Evolutionary conservation across 176 grass and related monocot species (phyloP), one percentile per base, ranked within the genome.

Genomic region (Raddia distichophylla): DNA sequence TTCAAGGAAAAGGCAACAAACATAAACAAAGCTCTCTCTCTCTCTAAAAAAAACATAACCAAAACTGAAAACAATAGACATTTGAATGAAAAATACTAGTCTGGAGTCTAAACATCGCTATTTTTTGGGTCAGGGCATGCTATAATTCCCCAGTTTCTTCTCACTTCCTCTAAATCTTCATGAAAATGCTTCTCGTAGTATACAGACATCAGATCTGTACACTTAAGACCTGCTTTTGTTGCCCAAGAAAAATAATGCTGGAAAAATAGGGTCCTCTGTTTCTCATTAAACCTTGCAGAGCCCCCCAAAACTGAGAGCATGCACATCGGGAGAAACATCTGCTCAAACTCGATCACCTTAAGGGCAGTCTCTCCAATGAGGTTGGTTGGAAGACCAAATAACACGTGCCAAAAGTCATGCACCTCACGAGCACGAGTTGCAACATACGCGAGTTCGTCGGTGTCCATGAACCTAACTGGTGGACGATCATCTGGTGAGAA

Each of bases 311-410:
- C 93, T 32, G 93, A 95, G 76, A 99, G 61, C 61, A 88, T 71
- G 83, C 96, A 99, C 96, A 95, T 99, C 11, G 96, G 96, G 67
- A 99, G 90, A 82, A 91, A 85, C 91, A 99, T 99, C 76, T 99
- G 93, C 51, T 95, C 92, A 80, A 99, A 99, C 66, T 99, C 93
- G 0, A 99, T 88, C 67, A 99, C 96, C 83, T 99, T 99, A n/a
- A 99, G 88, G 16, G 96, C 89, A 11, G 93, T 91, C 68, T 99
- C 96, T 17, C 96, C 93, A 33, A 99, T 95, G 53, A 95, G 85
- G 59, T 99, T 93, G 5, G 93, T 99, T 0, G 86, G 92, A 68
- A 99, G 93, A 18, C 96, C 91, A 47, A 95, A 99, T 56, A 99
- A 55, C 35, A 95, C 96, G 18, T 99, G 96, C 93, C 96, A 95